Percentiles rank a stretch among this genome's conserved stretches.
These are phyloP conservation scores for Wickerhamiella occidentalis DNA, from an alignment of 805 yeast genomes.

Conservation along the genomic window DNA sequence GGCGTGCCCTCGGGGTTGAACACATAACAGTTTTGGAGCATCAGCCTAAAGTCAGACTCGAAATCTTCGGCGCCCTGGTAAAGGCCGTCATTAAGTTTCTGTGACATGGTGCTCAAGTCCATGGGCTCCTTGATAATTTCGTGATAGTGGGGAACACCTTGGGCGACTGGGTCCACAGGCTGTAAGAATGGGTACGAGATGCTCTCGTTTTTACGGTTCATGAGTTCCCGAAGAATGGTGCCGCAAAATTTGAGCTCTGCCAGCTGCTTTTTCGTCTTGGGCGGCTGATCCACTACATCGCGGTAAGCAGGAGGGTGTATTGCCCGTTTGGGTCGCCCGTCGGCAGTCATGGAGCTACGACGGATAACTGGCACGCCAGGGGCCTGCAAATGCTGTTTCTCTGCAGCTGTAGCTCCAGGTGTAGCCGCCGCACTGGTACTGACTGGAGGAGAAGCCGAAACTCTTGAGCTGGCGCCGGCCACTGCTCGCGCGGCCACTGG, in stretches of 20 bases:
- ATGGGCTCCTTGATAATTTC: conserved; percentile 84
- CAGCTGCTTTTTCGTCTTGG: conserved; percentile 73
- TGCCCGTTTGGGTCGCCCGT: conserved; percentile 86
- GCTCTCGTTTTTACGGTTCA: conserved; percentile 68
- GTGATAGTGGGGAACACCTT: conserved; percentile 80
- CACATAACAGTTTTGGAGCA: conserved; percentile 77
- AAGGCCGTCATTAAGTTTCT: conserved; percentile 71
- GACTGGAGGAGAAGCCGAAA: conserved; percentile 8
- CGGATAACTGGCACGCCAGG: conserved; percentile 51
- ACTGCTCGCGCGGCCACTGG: conserved; percentile 9
- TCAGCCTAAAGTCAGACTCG: conserved; percentile 67
- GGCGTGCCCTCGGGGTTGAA: conserved; percentile 97
- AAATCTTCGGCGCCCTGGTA: conserved; percentile 84
- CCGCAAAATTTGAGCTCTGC: conserved; percentile 81
- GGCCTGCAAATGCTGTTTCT: conserved; percentile 8
- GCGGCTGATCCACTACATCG: conserved; percentile 71
- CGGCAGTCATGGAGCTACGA: conserved; percentile 51
- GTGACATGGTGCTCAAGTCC: conserved; percentile 81
- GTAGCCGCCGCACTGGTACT: not conserved
- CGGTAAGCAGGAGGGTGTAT: conserved; percentile 94
- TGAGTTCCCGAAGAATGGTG: conserved; percentile 68
- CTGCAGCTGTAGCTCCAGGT: conserved; percentile 8
- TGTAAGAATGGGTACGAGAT: conserved; percentile 81
- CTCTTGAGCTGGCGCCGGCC: not conserved
- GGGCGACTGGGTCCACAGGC: conserved; percentile 92